Evolutionary conservation across 2,329 filamentous ascomycete species (phyloP).

Genomic region (Colletotrichum kahawae): DNA sequence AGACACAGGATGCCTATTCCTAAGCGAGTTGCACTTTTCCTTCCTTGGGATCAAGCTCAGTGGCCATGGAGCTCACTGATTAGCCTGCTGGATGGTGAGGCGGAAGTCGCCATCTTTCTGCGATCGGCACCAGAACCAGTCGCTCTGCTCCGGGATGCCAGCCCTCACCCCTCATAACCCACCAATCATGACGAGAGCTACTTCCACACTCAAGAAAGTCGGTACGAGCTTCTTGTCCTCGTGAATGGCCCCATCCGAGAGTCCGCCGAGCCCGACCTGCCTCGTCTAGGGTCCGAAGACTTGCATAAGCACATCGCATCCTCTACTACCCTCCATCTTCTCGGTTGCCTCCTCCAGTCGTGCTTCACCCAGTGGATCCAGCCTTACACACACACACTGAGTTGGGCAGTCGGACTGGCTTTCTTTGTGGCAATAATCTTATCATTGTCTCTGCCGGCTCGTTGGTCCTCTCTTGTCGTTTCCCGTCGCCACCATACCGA

Average conservation of each 20-base stretch:
- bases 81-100: background rate
- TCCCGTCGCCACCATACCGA: background rate
- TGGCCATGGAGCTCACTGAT: background rate
- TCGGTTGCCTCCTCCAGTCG: background rate
- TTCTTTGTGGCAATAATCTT: constrained; percentile 6
- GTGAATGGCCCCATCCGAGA: background rate
- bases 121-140: background rate
- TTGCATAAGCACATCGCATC: constrained; percentile 6
- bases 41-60: background rate
- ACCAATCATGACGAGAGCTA: background rate
- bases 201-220: background rate
- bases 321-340: background rate
- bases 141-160: background rate
- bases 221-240: background rate
- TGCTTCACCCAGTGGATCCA: background rate
- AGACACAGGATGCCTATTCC: background rate
- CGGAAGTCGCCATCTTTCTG: background rate
- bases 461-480: background rate
- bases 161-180: background rate
- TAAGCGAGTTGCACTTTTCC: background rate
- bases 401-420: background rate
- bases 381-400: constrained; percentile 1
- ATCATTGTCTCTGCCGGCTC: background rate
- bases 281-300: background rate
- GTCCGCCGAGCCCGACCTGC: background rate